These are phyloP conservation scores for Crepidotus variabilis DNA, from an alignment of 768 basidiomycete genomes.

Conservation along the genomic window DNA sequence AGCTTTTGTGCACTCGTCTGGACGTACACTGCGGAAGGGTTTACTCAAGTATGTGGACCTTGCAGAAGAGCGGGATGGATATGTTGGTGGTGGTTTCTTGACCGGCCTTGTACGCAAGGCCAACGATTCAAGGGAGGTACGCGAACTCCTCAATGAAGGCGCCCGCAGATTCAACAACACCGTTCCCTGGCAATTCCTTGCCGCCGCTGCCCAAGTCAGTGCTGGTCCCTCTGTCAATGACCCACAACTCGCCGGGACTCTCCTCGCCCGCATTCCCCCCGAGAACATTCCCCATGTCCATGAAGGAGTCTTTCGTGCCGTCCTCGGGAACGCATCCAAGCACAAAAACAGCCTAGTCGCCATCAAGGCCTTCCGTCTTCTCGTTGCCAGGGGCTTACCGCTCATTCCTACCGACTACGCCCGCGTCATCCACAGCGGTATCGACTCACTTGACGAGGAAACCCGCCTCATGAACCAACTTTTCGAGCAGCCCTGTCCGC, in stretches of 20 bases:
- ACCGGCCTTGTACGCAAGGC: constrained; percentile 21
- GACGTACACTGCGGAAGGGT: constrained; percentile 14
- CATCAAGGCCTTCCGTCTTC: constrained; percentile 19
- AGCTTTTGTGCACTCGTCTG: background rate
- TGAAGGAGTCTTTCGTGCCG: constrained; percentile 19
- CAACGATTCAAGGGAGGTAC: constrained; percentile 20
- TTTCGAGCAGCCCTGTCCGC: constrained; percentile 19
- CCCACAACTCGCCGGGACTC: constrained; percentile 18
- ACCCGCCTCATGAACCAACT: constrained; percentile 16
- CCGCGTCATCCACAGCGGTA: constrained; percentile 20
- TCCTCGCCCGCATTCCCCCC: constrained; percentile 18
- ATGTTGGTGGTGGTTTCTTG: constrained; percentile 18
- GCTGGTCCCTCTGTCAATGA: constrained; percentile 22
- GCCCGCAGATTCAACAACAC: constrained; percentile 18
- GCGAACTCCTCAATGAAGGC: constrained; percentile 18
- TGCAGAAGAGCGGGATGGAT: constrained; percentile 18
- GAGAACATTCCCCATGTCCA: constrained; percentile 18
- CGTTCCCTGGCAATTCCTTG: constrained; percentile 20
- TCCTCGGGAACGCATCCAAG: constrained; percentile 21
- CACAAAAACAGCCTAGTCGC: constrained; percentile 20
- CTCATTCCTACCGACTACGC: constrained; percentile 19
- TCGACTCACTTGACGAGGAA: constrained; percentile 20
- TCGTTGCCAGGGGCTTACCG: constrained; percentile 14
- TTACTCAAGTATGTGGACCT: constrained; percentile 22
- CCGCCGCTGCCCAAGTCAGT: constrained; percentile 20